phyloP scores from a whole-genome alignment of 805 yeast species.

The Helenozyma baotianmanensis region DNA sequence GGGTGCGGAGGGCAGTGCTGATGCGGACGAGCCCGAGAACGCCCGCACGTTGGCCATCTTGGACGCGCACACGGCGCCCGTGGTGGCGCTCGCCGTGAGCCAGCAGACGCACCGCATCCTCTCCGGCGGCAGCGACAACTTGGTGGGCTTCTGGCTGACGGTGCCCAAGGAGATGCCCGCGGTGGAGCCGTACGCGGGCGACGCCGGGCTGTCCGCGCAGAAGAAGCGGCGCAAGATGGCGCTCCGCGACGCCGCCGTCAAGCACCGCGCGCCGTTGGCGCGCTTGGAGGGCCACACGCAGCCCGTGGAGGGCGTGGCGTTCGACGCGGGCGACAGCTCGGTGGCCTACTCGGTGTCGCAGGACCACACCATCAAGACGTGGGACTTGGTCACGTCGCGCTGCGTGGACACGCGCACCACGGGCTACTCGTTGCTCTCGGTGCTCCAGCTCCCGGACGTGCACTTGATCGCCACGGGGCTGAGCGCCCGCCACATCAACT shows the following conservation, averaged over 20 bases:
- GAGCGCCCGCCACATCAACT: conserved; percentile 92
- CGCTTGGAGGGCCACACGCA: conserved; percentile 76
- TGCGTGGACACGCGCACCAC: conserved; percentile 87
- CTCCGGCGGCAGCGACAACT: conserved; percentile 79
- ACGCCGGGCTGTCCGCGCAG: conserved; percentile 63
- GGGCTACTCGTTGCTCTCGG: conserved; percentile 75
- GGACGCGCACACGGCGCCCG: conserved; percentile 87
- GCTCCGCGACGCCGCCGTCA: conserved; percentile 64
- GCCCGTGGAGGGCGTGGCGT: conserved; percentile 82
- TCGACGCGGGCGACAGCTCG: conserved; percentile 66
- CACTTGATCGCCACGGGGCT: conserved; percentile 89
- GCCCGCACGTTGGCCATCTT: conserved; percentile 80
- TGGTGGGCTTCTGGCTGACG: conserved; percentile 86
- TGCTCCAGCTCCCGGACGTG: conserved; percentile 61
- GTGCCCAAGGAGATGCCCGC: conserved; percentile 73
- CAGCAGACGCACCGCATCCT: conserved; percentile 55
- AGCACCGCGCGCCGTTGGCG: conserved; percentile 79
- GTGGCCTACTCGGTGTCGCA: conserved; percentile 94
- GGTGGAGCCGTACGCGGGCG: conserved; percentile 21
- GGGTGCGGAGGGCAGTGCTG: conserved; percentile 29
- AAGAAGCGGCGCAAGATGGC: conserved; percentile 85
- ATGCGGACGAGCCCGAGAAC: conserved; percentile 39
- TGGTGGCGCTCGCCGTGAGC: conserved; percentile 68
- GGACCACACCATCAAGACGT: conserved; percentile 91
- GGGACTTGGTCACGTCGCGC: conserved; percentile 88